These are phyloP conservation scores for Apiospora aurea DNA, from an alignment of 2,329 filamentous ascomycete species.

Conservation along the genomic window DNA sequence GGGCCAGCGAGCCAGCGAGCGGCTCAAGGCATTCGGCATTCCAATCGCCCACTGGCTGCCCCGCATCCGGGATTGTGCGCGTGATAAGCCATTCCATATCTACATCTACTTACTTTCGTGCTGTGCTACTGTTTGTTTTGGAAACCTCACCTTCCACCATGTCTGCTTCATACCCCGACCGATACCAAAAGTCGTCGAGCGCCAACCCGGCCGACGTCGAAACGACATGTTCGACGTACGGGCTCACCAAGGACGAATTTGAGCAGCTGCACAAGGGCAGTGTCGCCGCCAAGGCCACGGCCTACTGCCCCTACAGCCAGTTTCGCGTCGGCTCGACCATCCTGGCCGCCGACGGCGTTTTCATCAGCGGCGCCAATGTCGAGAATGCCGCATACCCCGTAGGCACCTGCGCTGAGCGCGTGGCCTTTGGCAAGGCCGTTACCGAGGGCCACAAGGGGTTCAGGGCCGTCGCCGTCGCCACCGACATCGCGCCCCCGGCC, in stretches of 20 bases:
- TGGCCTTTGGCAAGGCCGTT: slow-evolving; percentile 84
- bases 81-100: slow-evolving; percentile 11
- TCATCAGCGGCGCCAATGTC: slow-evolving; percentile 82
- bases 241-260: slow-evolving; percentile 70
- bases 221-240: slow-evolving; percentile 47
- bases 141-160: slow-evolving; percentile 15
- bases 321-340: slow-evolving; percentile 90
- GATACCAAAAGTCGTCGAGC: slow-evolving; percentile 35
- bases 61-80: slow-evolving; percentile 17
- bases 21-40: slow-evolving; percentile 8
- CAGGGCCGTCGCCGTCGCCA: slow-evolving; percentile 84
- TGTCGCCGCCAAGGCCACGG: slow-evolving; percentile 74
- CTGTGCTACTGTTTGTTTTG: background rate
- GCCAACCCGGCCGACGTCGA: slow-evolving; percentile 38
- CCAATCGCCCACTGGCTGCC: slow-evolving; percentile 5
- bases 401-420: slow-evolving; percentile 92
- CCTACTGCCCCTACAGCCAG: slow-evolving; percentile 92
- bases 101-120: background rate
- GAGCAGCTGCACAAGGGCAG: slow-evolving; percentile 67
- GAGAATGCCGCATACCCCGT: slow-evolving; percentile 95
- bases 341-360: slow-evolving; percentile 60
- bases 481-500: slow-evolving; percentile 73
- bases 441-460: slow-evolving; percentile 65
- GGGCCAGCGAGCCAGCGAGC: background rate
- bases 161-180: slow-evolving; percentile 20